Evolutionary conservation across 495 filamentous ascomycete species (phyloP), one percentile per base, ranked within the genome.

Genomic region (Massariosphaeria phaeospora): DNA sequence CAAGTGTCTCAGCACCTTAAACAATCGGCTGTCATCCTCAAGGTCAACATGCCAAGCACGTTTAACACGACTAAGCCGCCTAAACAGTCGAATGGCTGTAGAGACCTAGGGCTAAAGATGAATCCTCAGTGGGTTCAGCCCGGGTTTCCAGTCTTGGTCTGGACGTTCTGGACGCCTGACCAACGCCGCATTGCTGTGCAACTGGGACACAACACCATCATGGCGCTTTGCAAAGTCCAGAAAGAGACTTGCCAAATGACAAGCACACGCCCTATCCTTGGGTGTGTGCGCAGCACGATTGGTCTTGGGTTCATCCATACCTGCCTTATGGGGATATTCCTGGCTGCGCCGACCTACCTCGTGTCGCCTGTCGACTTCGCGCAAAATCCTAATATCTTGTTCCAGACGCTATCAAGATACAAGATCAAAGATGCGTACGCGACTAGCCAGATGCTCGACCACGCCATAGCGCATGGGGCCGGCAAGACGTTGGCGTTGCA

Each of bases 181-280:
- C 93, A 98, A 70, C 77, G 93, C 42, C 78, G 93, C 41, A 84
- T 95, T 33, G 89, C 91, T 9, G 91, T 98, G 3, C 88, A 93
- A 59, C 80, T 97, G n/a, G 86, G 88, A 31, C 93, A 98, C 67
- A 88, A 94, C 65, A 96, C 88, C 0, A 87, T 98, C 52, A 84
- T 98, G 77, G 93, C 90, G 44, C 90, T 95, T 73, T 97, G 94
- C 75, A 98, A 98, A 66, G 93, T 97, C n/a, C 94, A 96, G 64
- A 98, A 97, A 69, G 93, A 98, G 71, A 98, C 94, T 3, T 98
- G 93, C 64, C 93, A 98, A 70, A 98, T 98, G 93, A 96, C 88
- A 15, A 96, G 90, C 69, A 88, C 85, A 12, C 77, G 90, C 38
- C 94, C 93, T 2, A 86, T 98, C 7, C 78, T 98, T 2, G 94